Base-by-base conservation (phyloP, 352 stramenopile genomes). In the Pythium aquatile region DNA sequence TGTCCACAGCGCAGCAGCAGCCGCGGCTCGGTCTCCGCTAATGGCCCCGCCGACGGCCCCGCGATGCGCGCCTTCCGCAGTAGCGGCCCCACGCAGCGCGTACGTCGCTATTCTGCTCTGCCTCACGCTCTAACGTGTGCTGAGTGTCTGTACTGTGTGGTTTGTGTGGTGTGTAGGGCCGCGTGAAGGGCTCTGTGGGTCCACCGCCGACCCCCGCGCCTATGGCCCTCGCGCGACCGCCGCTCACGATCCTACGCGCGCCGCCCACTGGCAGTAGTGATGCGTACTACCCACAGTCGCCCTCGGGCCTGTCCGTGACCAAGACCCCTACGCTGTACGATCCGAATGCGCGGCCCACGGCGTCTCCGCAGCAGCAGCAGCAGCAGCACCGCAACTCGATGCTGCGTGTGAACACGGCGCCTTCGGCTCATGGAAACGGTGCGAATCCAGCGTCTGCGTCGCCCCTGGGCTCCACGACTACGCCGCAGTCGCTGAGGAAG, bases 171-270 rank as follows among this genome's bases (percentile, higher is more conserved):
- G 17, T 39, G 30, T 39, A 80, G 57, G 58, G 71, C 16, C 75
- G 78, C 37, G 70, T 60, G 40, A 81, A 81, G 51, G 69, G 61
- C 7, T 32, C 69, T 8, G 40, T 49, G 2, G 52, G 44, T 20
- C 30, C 35, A 24, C 24, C 65, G 32, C 32, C 67, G 29, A 17
- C 65, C 8, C 20, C 58, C 0, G 14, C 63, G 7, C 47, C 65
- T 35, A 57, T 63, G 26, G 72, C 79, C 8, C 65, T 83, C 61
- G 64, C 76, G 42, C 88, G 85, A 58, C 72, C 74, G 9, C 82
- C 73, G 24, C 73, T 74, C 2, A 76, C 75, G 63, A 65, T 78
- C 42, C 64, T 80, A 28, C 68, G 53, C 20, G 66, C 72, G 6
- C 44, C 59, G 14, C 30, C 40, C n/a, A 20, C 30, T 42, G 28